Base-by-base conservation (phyloP, 2,329 filamentous ascomycete species). In the Aspergillus sp. region DNA sequence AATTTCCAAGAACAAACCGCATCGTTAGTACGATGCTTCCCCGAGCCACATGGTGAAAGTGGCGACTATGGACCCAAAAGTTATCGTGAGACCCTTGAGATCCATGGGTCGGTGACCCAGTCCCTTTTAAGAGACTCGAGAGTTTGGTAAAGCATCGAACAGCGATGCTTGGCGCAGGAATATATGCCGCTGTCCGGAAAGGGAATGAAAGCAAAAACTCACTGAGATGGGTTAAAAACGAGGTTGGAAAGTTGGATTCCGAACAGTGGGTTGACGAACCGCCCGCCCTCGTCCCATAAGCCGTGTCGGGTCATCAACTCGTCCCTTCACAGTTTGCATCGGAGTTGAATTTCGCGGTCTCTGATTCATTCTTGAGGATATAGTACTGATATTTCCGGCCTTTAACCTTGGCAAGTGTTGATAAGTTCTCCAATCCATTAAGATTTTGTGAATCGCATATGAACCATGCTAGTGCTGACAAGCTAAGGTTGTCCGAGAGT, bases 11-110 rank as follows among this genome's bases (percentile, higher is more conserved):
- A 15, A 40, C 39, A 25, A 31, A 51, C 58, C 62, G 63, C 60
- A 60, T 49, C 62, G 56, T 60, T 52, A 57, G 56, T 39, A 52
- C 23, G 45, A 15, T 12, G 17, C 21, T 48, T 48, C 33, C 40
- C 55, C 52, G 52, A 54, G 52, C 63, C 63, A 65, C 63, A 64
- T 65, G 63, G 63, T 56, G 50, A 45, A 33, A 37, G 15, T 40
- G 43, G 39, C 27, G 39, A 54, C 40, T 33, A 21, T 19, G 41
- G 9, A 17, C n/a, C 40, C 31, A 49, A 23, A 45, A 58, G 39
- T 31, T 31, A 9, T 31, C 27, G 27, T n/a, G 8, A 53, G 51
- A 39, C 27, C n/a, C 39, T 58, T 46, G 40, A n/a, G 51, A 25
- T 25, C 43, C 49, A 52, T 49, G 23, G 35, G 27, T 31, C 27